These are phyloP conservation scores for Aspergillus carbonarius DNA, from an alignment of 2,329 filamentous ascomycete species.

Conservation along the genomic window DNA sequence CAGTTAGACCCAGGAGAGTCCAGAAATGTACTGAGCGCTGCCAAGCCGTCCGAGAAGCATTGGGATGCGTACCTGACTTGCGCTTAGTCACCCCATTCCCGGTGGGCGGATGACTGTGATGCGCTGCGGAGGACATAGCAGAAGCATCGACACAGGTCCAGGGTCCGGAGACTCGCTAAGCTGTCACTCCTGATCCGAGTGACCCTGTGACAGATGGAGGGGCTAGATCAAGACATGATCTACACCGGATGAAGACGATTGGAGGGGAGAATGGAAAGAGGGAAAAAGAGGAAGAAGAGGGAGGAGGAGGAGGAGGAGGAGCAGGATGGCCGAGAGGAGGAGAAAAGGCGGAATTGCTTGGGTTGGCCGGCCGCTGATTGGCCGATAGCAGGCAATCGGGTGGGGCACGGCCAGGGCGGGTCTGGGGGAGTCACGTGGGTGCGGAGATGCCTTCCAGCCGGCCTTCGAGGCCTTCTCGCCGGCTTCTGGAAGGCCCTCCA, in stretches of 20 bases:
- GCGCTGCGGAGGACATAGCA: slow-evolving; percentile 40
- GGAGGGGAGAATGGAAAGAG: slow-evolving; percentile 7
- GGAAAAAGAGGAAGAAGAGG: background rate
- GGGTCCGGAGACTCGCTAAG: slow-evolving; percentile 16
- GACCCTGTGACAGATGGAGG: background rate
- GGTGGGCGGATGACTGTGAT: slow-evolving; percentile 32
- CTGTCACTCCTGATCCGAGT: slow-evolving; percentile 10
- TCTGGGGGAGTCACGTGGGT: slow-evolving; percentile 19
- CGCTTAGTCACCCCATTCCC: slow-evolving; percentile 40
- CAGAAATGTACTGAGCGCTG: background rate
- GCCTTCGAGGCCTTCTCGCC: background rate
- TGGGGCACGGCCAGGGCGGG: slow-evolving; percentile 5
- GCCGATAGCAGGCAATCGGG: background rate
- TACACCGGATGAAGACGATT: background rate
- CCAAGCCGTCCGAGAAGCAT: background rate
- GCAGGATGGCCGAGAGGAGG: background rate
- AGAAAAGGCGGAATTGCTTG: slow-evolving; percentile 5
- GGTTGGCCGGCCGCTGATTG: background rate
- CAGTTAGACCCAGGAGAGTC: background rate
- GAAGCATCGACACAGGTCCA: slow-evolving; percentile 24
- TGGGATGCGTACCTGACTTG: slow-evolving; percentile 34
- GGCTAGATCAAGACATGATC: slow-evolving; percentile 8
- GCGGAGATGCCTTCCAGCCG: slow-evolving; percentile 12
- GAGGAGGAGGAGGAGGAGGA: background rate
- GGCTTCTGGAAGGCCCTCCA: background rate